phyloP scores from a whole-genome alignment of 2,329 filamentous ascomycete genomes.

The Thielaviopsis ethacetica region DNA sequence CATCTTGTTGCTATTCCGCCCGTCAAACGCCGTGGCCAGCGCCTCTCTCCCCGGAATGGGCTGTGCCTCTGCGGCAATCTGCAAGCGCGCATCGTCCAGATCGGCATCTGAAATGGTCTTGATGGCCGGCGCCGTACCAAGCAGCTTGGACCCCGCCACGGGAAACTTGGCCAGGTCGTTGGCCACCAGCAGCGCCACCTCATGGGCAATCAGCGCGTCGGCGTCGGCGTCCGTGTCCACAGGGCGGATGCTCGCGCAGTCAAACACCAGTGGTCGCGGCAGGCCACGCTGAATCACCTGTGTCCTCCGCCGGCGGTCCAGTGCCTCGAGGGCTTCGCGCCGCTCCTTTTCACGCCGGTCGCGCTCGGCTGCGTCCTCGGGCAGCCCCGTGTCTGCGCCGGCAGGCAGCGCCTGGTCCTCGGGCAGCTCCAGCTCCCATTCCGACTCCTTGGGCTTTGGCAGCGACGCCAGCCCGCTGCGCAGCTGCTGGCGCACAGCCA shows the following conservation, averaged over 20 bases:
- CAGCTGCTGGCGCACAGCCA: conserved; percentile 51
- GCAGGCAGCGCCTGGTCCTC: conserved; percentile 54
- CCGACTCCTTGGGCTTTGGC: conserved; percentile 80
- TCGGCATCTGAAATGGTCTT: conserved; percentile 52
- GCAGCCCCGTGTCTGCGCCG: conserved; percentile 30
- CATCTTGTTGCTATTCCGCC: conserved; percentile 35
- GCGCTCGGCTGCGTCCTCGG: conserved; percentile 50
- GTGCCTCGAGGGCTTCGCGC: conserved; percentile 54
- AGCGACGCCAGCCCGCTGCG: conserved; percentile 61
- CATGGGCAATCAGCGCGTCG: conserved; percentile 54
- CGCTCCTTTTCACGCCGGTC: conserved; percentile 64
- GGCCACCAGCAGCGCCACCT: conserved; percentile 65
- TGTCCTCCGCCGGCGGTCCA: conserved; percentile 68
- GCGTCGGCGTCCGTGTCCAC: conserved; percentile 39
- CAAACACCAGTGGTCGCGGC: conserved; percentile 58
- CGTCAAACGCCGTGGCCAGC: conserved; percentile 37
- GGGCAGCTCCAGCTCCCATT: conserved; percentile 87
- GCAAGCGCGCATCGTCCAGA: conserved; percentile 58
- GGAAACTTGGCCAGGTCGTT: conserved; percentile 66
- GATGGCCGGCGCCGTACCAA: conserved; percentile 42
- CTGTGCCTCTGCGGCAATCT: conserved; percentile 56
- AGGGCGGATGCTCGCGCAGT: conserved; percentile 48
- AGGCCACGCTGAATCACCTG: conserved; percentile 80
- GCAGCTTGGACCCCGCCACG: conserved; percentile 48
- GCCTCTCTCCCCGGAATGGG: conserved; percentile 30